Base-by-base conservation (phyloP, 148 eudicot genomes). In the Vaccinium vitisidaea region DNA sequence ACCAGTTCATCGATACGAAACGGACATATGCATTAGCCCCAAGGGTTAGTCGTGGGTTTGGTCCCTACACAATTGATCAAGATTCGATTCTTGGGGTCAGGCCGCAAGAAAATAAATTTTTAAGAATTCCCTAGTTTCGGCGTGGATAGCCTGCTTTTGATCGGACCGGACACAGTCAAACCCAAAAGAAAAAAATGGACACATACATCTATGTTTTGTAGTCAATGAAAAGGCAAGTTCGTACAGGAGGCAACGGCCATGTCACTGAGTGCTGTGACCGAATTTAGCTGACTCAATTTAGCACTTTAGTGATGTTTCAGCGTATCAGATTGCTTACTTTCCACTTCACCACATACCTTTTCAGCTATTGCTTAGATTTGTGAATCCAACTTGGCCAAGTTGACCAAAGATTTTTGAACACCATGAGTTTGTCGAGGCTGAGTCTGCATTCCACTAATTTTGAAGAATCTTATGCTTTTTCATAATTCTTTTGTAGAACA, bases 361-460 rank as follows among this genome's bases (percentile, higher is more conserved):
- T 19, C 78, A 19, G 18, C 52, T 30, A 48, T 21, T n/a, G 56
- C 80, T 76, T 9, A n/a, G 83, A 75, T 71, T n/a, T 43, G 84
- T 88, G 90, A 58, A 84, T 87, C 87, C 88, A 88, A 87, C 77
- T 84, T 84, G 91, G 88, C 89, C 90, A 85, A 90, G 86, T 82
- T 89, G 88, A 87, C 92, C 80, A 80, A 80, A 88, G 82, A 74
- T 61, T 89, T 88, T 89, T 88, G 76, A 89, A 88, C 85, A 87
- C 80, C 86, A 84, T 84, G 87, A 85, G 49, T 84, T 69, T 69
- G 74, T 69, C 39, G 74, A 69, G 74, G 74, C 27, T 69, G 92
- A 91, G 87, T 88, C 52, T 86, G 90, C 86, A 80, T 87, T 80
- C 93, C 93, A 91, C 87, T 87, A 75, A 59, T 84, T 75, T 58